Evolutionary conservation across 805 yeast genomes (phyloP).

Genomic region (Zygoascus bituminiphila): DNA sequence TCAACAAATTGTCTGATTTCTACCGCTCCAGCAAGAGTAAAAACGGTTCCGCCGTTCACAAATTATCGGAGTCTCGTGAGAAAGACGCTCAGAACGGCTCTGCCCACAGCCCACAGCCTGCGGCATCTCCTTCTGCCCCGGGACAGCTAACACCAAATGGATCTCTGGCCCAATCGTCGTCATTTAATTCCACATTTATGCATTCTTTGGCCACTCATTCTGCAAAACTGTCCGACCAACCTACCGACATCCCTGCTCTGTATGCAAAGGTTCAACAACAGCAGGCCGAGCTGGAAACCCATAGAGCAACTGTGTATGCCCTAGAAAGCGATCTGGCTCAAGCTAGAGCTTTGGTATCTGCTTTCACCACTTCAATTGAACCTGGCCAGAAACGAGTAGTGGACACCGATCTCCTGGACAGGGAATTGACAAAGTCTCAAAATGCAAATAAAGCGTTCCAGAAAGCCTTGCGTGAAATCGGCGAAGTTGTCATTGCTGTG

Average conservation of each 20-base stretch:
- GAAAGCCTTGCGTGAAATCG: constrained; percentile 67
- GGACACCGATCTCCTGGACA: constrained; percentile 26
- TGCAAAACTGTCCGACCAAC: background rate
- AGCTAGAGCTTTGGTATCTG: constrained; percentile 28
- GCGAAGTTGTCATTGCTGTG: constrained; percentile 79
- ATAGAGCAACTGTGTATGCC: constrained; percentile 27
- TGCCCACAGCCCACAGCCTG: background rate
- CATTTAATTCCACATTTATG: background rate
- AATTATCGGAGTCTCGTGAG: too few species aligned
- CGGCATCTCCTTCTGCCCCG: background rate
- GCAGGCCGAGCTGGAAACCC: constrained; percentile 29
- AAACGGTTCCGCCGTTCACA: too few species aligned
- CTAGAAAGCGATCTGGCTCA: constrained; percentile 27
- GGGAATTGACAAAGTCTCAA: constrained; percentile 34
- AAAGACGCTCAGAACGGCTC: too few species aligned
- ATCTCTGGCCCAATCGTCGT: background rate
- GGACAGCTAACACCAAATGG: background rate
- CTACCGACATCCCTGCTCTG: constrained; percentile 12
- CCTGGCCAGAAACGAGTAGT: constrained; percentile 24
- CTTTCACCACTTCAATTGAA: constrained; percentile 26
- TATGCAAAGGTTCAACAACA: constrained; percentile 28
- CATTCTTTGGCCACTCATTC: constrained; percentile 1
- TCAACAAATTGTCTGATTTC: background rate
- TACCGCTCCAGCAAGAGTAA: background rate
- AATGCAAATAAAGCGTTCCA: constrained; percentile 59